Conservation (phyloP, 495 filamentous ascomycete species). For the Daldinia decipiens region DNA sequence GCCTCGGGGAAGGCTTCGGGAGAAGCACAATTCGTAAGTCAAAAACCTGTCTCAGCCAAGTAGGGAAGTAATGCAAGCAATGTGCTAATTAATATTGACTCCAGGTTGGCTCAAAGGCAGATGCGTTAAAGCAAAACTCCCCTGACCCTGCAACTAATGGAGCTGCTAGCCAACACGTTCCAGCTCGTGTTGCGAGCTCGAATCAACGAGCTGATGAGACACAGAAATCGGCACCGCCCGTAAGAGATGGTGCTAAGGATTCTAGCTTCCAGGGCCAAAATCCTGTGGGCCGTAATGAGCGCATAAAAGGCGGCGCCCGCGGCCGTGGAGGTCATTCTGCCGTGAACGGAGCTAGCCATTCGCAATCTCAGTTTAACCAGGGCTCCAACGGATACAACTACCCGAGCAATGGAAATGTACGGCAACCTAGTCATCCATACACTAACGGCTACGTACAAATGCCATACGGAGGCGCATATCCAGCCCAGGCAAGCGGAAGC, state of each 20-base stretch:
- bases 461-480: slow-evolving; percentile 41
- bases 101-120: slow-evolving; percentile 36
- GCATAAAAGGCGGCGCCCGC: slow-evolving; percentile 38
- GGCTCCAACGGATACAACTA: slow-evolving; percentile 32
- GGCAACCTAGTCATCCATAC: slow-evolving; percentile 62
- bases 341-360: slow-evolving; percentile 36
- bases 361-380: slow-evolving; percentile 39
- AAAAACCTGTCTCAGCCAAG: neutral
- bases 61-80: neutral
- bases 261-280: slow-evolving; percentile 36
- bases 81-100: slow-evolving; percentile 19
- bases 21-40: slow-evolving; percentile 40
- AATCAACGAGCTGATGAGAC: slow-evolving; percentile 39
- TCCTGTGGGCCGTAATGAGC: slow-evolving; percentile 33
- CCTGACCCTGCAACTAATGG: slow-evolving; percentile 32
- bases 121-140: slow-evolving; percentile 34
- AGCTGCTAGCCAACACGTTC: slow-evolving; percentile 8
- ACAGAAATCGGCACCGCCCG: slow-evolving; percentile 26
- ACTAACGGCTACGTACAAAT: slow-evolving; percentile 45
- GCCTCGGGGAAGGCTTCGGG: slow-evolving; percentile 29
- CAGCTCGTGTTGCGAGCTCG: slow-evolving; percentile 17
- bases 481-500: slow-evolving; percentile 26
- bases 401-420: slow-evolving; percentile 49
- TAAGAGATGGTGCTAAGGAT: slow-evolving; percentile 41
- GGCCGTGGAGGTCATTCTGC: slow-evolving; percentile 41